Evolutionary conservation across 2,329 filamentous ascomycete species (phyloP).

Genomic region (Aspergillus ibericus): DNA sequence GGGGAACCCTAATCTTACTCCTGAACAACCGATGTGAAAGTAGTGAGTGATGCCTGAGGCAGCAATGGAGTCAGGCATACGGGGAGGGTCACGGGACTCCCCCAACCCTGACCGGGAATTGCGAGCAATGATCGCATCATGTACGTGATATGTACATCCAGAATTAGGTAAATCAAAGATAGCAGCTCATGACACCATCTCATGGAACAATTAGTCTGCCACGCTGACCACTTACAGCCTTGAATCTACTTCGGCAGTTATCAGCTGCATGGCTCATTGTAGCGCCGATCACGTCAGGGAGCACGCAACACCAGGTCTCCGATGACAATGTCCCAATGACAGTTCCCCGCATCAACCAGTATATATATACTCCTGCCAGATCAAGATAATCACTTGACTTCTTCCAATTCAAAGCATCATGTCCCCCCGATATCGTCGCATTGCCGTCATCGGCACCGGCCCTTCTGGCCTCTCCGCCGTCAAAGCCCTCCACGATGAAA

Average conservation of each 20-base stretch:
- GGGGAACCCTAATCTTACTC: no score
- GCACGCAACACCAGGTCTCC: neutral
- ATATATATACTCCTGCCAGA: neutral
- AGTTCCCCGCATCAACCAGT: neutral
- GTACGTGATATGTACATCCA: neutral
- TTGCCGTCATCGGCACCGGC: slow-evolving; percentile 13
- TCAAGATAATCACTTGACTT: no score
- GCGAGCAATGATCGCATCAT: neutral
- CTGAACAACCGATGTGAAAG: neutral
- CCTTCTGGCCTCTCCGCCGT: slow-evolving; percentile 5
- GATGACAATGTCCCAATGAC: no score
- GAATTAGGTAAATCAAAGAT: neutral
- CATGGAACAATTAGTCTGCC: neutral
- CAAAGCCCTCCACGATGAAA: slow-evolving; percentile 32
- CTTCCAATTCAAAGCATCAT: no score
- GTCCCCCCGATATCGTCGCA: slow-evolving; percentile 3
- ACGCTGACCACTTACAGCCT: neutral
- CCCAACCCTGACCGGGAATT: neutral
- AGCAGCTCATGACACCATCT: neutral
- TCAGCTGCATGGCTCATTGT: neutral
- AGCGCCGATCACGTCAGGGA: neutral
- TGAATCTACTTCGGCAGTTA: neutral
- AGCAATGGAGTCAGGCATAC: neutral
- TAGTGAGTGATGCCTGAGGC: no score
- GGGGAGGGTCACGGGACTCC: neutral